Percentiles rank a stretch among this genome's conserved stretches.
These are phyloP conservation scores for Orychophragmus violaceus DNA, from an alignment of 345 rosid species.

Conservation along the genomic window DNA sequence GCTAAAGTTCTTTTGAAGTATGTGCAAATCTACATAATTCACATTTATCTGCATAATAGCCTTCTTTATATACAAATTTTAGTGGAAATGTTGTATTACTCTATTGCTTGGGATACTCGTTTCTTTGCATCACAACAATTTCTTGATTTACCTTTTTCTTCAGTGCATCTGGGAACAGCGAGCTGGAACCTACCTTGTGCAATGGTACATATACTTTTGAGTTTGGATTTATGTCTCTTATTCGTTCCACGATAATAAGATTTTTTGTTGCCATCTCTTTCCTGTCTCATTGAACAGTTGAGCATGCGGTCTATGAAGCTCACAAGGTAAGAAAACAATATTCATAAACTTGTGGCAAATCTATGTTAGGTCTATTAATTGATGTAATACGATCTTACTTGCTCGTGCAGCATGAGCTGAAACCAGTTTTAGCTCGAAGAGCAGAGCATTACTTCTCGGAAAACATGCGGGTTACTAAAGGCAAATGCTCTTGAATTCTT, in stretches of 20 bases:
- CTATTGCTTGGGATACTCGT: not conserved
- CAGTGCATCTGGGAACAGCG: not conserved
- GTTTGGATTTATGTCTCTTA: not conserved
- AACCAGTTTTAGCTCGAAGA: conserved; percentile 60
- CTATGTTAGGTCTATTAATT: not conserved
- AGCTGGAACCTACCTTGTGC: not conserved
- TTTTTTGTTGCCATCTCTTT: conserved; percentile 8
- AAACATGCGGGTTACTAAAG: conserved; percentile 66
- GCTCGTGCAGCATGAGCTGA: conserved; percentile 45
- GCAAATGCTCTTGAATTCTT: conserved; percentile 26
- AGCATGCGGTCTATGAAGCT: conserved; percentile 55
- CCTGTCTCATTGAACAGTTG: conserved; percentile 44
- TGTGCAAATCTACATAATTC: conserved; percentile 29
- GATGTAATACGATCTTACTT: not conserved
- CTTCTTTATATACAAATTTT: not conserved
- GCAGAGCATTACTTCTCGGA: conserved; percentile 91
- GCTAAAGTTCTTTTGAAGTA: conserved; percentile 75
- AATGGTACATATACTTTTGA: not conserved
- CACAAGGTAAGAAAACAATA: conserved; percentile 53
- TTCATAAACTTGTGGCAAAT: not conserved
- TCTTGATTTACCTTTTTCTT: not conserved
- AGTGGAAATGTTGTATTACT: not conserved
- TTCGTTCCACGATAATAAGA: not conserved
- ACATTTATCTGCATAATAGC: not conserved
- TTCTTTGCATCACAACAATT: not conserved